Evolutionary conservation across 2,329 filamentous ascomycete genomes (phyloP).

Genomic region (Xylariaceae sp.): DNA sequence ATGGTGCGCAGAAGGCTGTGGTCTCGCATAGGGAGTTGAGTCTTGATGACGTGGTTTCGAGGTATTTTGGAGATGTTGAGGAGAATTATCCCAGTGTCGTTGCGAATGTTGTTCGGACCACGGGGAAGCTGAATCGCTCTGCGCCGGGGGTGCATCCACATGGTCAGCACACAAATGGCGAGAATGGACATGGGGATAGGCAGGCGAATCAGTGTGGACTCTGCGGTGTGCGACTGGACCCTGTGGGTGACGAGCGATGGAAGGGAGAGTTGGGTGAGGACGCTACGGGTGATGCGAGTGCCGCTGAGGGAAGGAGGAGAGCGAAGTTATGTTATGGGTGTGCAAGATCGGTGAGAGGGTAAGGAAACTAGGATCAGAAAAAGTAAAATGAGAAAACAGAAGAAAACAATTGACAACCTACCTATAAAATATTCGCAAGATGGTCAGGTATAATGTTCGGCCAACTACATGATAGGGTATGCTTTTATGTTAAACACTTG

Average conservation of each 20-base stretch:
- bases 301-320: slow-evolving; percentile 8
- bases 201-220: slow-evolving; percentile 54
- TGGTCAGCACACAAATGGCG: slow-evolving; percentile 4
- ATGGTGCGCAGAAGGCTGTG: slow-evolving; percentile 44
- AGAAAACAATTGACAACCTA: no score
- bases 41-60: slow-evolving; percentile 85
- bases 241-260: slow-evolving; percentile 61
- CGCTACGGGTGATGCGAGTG: background rate
- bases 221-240: slow-evolving; percentile 67
- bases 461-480: no score
- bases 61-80: slow-evolving; percentile 86
- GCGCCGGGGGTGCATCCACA: background rate
- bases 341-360: slow-evolving; percentile 60
- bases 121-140: slow-evolving; percentile 68
- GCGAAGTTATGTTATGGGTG: slow-evolving; percentile 69
- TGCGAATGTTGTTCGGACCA: slow-evolving; percentile 90
- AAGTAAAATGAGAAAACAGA: no score
- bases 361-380: slow-evolving; percentile 13
- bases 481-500: no score
- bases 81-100: slow-evolving; percentile 86
- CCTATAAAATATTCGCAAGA: no score
- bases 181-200: slow-evolving; percentile 23
- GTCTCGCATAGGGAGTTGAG: slow-evolving; percentile 73
- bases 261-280: slow-evolving; percentile 58
- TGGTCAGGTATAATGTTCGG: no score